Conservation (phyloP, 2,329 filamentous ascomycete genomes). For the Fusarium albidum region DNA sequence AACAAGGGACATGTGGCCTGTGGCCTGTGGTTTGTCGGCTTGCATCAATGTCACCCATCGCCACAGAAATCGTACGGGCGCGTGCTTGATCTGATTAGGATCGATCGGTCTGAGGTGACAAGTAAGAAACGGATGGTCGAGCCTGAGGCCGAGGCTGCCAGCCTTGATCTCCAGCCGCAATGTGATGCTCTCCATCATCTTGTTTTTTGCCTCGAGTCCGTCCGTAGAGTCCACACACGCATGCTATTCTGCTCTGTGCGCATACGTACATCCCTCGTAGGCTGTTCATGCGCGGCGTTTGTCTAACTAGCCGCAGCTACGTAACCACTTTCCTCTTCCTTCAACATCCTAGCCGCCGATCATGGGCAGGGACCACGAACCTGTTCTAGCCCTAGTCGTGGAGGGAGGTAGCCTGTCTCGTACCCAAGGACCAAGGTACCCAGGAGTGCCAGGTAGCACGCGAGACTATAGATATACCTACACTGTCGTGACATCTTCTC, state of each 20-base stretch:
- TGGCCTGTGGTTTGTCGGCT: not conserved
- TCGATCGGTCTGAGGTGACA: conserved; percentile 5
- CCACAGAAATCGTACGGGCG: conserved; percentile 9
- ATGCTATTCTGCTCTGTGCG: not conserved
- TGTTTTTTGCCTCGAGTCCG: too few relatives aligned
- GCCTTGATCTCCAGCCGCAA: too few relatives aligned
- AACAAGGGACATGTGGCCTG: conserved; percentile 1
- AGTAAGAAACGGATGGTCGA: too few relatives aligned
- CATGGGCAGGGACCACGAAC: conserved; percentile 18
- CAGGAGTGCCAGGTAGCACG: too few relatives aligned
- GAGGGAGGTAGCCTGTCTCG: not conserved
- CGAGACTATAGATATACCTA: too few relatives aligned
- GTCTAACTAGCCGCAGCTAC: too few relatives aligned
- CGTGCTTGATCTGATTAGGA: conserved; percentile 20
- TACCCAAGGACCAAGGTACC: too few relatives aligned
- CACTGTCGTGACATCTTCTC: too few relatives aligned
- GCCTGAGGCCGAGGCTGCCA: too few relatives aligned
- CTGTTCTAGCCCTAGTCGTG: not conserved
- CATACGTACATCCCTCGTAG: not conserved
- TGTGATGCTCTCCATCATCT: too few relatives aligned
- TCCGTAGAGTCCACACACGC: too few relatives aligned
- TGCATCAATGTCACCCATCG: conserved; percentile 8
- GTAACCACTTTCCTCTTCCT: not conserved
- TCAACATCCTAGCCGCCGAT: conserved; percentile 28
- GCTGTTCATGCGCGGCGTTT: not conserved